These are phyloP conservation scores for Aspergillus egyptiacus DNA, from an alignment of 495 filamentous ascomycete genomes.

Conservation along the genomic window DNA sequence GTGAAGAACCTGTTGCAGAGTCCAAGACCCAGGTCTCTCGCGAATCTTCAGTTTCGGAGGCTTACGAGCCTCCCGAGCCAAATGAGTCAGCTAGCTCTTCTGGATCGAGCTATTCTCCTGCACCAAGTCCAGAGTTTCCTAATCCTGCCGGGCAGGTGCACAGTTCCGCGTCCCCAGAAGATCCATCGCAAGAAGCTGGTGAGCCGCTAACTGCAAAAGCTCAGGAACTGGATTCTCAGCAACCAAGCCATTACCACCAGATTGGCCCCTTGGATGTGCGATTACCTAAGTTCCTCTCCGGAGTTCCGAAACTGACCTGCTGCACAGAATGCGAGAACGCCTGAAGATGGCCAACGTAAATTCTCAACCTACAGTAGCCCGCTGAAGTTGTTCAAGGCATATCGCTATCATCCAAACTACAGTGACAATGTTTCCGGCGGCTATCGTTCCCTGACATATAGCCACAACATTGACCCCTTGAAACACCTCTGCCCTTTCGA, in stretches of 20 bases:
- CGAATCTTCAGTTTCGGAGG: conserved; percentile 42
- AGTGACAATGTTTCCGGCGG: conserved; percentile 62
- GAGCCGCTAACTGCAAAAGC: conserved; percentile 28
- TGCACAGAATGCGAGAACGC: conserved; percentile 22
- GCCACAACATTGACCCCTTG: conserved; percentile 72
- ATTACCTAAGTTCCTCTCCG: conserved; percentile 16
- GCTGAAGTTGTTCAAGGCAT: conserved; percentile 74
- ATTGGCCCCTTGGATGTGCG: conserved; percentile 36
- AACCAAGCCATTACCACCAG: conserved; percentile 19
- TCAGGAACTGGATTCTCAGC: conserved; percentile 24
- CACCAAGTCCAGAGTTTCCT: conserved; percentile 30
- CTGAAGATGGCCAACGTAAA: conserved; percentile 20
- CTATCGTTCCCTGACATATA: conserved; percentile 87
- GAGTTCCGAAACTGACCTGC: conserved; percentile 10
- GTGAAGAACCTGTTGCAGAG: conserved; percentile 11
- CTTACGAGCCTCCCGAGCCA: conserved; percentile 56
- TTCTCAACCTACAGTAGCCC: conserved; percentile 80
- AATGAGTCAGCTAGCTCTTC: conserved; percentile 26
- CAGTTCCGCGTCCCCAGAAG: conserved; percentile 14
- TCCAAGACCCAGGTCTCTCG: conserved; percentile 16
- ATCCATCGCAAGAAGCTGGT: conserved; percentile 20
- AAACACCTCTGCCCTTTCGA: conserved; percentile 70
- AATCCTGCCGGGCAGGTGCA: conserved; percentile 20
- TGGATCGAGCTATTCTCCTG: conserved; percentile 33
- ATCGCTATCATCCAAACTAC: conserved; percentile 80